These are phyloP conservation scores for Lactarius hatsudake DNA, from an alignment of 768 basidiomycete species.

Conservation along the genomic window DNA sequence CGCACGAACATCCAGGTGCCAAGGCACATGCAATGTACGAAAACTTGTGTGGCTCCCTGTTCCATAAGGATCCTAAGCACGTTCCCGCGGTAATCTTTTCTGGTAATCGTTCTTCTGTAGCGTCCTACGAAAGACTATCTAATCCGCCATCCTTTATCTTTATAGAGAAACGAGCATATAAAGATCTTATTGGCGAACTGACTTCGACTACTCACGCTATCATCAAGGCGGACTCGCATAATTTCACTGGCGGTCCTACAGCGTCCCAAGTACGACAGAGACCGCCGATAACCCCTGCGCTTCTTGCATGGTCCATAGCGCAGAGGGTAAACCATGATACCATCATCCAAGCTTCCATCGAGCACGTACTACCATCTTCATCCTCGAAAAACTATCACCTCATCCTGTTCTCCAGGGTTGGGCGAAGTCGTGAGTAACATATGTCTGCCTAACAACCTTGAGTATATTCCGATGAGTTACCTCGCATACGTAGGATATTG, in stretches of 20 bases:
- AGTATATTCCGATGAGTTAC: not conserved
- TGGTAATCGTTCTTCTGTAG: not conserved
- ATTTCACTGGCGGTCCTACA: not conserved
- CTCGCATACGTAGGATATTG: slow-evolving; percentile 10
- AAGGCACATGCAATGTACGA: not conserved
- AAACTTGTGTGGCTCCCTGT: not conserved
- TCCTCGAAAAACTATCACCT: not conserved
- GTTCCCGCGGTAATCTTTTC: not conserved
- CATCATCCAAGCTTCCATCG: not conserved
- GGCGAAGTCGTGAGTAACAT: slow-evolving; percentile 11
- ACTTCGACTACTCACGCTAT: not conserved
- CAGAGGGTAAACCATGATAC: slow-evolving; percentile 6
- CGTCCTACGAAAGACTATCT: not conserved
- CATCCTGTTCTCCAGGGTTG: not conserved
- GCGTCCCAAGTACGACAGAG: not conserved
- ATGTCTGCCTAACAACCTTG: not conserved
- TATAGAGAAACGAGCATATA: not conserved
- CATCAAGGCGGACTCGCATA: not conserved
- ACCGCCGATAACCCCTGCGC: not conserved
- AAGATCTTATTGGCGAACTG: not conserved
- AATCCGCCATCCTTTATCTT: not conserved
- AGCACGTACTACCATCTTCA: not conserved
- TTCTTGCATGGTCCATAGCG: slow-evolving; percentile 13
- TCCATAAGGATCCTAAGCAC: not conserved
- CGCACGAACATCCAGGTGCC: not conserved